Base-by-base conservation (phyloP, 257 asterid genomes). In the Vinca minor region DNA sequence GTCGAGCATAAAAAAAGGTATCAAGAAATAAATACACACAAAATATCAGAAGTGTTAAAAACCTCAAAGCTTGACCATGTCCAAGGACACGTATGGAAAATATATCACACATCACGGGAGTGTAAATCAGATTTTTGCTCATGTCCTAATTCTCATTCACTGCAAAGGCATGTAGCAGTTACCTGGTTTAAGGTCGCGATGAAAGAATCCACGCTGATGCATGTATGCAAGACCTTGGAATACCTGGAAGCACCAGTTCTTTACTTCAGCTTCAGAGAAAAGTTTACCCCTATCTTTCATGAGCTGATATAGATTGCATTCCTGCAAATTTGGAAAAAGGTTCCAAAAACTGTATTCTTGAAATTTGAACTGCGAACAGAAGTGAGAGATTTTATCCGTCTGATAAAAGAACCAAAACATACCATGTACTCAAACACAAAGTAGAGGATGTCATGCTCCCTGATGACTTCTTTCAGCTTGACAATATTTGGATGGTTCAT, bases 181-280 rank as follows among this genome's bases (percentile, higher is more conserved):
- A 89, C 97, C 98, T 81, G 98, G 98, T 76, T 92, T 92, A 75
- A 92, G 94, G 83, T 92, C 98, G 66, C 98, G 96, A 64, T 92
- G 98, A 74, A 92, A 92, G 78, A 85, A 92, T 62, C 98, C 98
- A 63, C 85, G 95, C 67, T 86, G 95, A 71, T 92, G 97, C 72
- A 89, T 84, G 83, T 85, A 87, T 12, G 95, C 86, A 28, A 92
- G 96, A 69, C 97, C 98, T 67, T 92, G 98, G 77, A 92, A 92
- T 69, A 92, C 94, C 84, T 87, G 96, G 77, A 87, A 92, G 81
- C 96, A 92, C 97, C 96, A 89, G 73, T 84, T 89, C 71, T 78
- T 85, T 32, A 89, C 82, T 83, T 87, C 97, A 48, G 80, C 59
- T 74, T 84, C 98, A 21, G 98, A 77, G 75, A 92, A 87, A 47